Base-by-base conservation (phyloP, 345 rosid genomes). In the Reutealis trisperma region DNA sequence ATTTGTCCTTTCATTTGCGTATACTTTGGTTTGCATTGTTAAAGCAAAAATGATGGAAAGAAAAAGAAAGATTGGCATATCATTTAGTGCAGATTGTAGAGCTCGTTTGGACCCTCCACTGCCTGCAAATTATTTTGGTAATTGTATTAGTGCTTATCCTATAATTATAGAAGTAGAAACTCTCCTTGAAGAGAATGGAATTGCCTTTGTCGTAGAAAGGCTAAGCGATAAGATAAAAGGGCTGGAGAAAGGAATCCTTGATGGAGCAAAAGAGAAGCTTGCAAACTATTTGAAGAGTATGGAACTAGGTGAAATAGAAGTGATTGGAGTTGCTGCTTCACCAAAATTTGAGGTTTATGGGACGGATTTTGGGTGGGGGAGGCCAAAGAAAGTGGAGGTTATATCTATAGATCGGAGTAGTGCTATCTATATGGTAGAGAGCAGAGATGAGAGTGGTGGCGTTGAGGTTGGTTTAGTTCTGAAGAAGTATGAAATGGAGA, bases 391-490 rank as follows among this genome's bases (percentile, higher is more conserved):
- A 2, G 55, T 51, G 55, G 55, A 51, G 13, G 13, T 51, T 1
- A 51, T 16, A 13, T 51, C 55, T 16, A 51, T 51, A 0, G 55
- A 51, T 51, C 73, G 71, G 71, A 51, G 21, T 51, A 21, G 18
- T 1, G 1, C 55, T 4, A 51, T 51, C 1, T 80, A 79, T 5
- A 27, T 83, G 72, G 67, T 80, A 0, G 84, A 77, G 80, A 82
- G 74, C 54, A 63, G 78, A 64, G 76, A 85, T 7, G 77, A 44
- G 15, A 47, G 47, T 1, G 82, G 79, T 42, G 86, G 88, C 5
- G 75, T 85, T 0, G 88, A 82, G 76, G 69, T 85, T 32, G 84
- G 85, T 16, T 15, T 85, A 0, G 76, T 61, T 69, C 24, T 60
- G 32, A 9, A 22, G 32, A 60, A 24, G 8, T 2, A 60, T 22